phyloP scores from a whole-genome alignment of 2,329 filamentous ascomycete genomes.

The Sporothrix humicola region DNA sequence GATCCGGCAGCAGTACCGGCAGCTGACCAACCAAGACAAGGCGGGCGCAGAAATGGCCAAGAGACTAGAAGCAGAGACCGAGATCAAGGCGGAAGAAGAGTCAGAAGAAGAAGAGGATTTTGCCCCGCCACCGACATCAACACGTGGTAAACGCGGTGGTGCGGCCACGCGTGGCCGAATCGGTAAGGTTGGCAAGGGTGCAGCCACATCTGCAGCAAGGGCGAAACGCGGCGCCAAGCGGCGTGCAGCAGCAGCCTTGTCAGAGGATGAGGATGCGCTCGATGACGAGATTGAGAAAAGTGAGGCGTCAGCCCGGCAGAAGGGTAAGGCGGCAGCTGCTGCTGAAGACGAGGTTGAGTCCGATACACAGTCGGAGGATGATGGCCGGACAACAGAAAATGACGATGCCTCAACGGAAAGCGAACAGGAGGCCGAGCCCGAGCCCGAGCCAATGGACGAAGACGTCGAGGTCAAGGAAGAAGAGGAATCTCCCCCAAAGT shows the following conservation, averaged over 20 bases:
- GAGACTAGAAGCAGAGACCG: conserved; percentile 33
- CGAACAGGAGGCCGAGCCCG: conserved; percentile 47
- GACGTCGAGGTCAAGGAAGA: conserved; percentile 17
- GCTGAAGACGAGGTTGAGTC: background rate
- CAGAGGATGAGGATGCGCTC: conserved; percentile 48
- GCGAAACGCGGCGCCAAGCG: conserved; percentile 42
- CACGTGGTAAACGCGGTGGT: conserved; percentile 6
- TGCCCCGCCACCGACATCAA: background rate
- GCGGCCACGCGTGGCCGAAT: background rate
- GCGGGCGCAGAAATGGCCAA: background rate
- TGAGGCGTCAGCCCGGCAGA: background rate
- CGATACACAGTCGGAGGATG: conserved; percentile 30
- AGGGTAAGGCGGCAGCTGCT: conserved; percentile 1
- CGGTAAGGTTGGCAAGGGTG: background rate
- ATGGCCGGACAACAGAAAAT: conserved; percentile 43
- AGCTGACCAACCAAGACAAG: conserved; percentile 50
- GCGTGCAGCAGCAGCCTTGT: conserved; percentile 49
- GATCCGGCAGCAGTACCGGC: conserved; percentile 73
- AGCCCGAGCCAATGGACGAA: conserved; percentile 39
- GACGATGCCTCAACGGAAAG: conserved; percentile 53
- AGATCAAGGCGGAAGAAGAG: conserved; percentile 40
- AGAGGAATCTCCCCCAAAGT: background rate
- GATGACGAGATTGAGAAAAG: conserved; percentile 53
- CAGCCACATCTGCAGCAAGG: conserved; percentile 35
- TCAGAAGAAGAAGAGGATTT: background rate